Base-by-base conservation (phyloP, 2,329 filamentous ascomycete species). In the Alternaria consortialis region DNA sequence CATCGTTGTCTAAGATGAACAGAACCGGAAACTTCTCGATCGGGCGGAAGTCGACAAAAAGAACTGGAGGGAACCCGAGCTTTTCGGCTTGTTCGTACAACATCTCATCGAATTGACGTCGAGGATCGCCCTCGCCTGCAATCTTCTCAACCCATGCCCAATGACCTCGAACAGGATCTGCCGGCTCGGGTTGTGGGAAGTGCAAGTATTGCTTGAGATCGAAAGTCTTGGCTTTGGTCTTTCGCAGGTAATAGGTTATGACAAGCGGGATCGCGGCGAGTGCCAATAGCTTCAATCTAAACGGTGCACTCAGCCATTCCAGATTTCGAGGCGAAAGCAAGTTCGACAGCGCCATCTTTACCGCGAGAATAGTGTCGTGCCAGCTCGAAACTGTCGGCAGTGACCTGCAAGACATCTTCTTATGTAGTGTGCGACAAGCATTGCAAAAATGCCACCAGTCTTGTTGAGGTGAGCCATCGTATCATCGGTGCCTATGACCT, bases 71-170 rank as follows among this genome's bases (percentile, higher is more conserved):
- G 8, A 65, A 69, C 2, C 34, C 56, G 5, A 69, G 56, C 48
- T 65, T 67, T 8, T 65, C 51, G 8, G 51, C 60, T 23, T 69
- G 64, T 31, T 69, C 66, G 31, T 65, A 69, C 7, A 69, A 17
- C 50, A 69, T 67, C 42, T 67, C 64, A 20, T 67, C 64, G n/a
- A 69, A 67, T 1, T 47, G 31, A 7, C 66, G 66, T 36, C 64
- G 60, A 20, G 60, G 56, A 37, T 69, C 66, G 4, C 66, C 66
- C 40, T 56, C 53, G 0, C n/a, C 64, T 7, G 60, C 66, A 13
- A 57, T 52, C 12, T 56, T 67, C 39, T 67, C 66, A 1, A 69
- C 53, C 66, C 66, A 69, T 64, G 66, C 48, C 62, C 64, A 67
- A 31, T 69, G 66, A 1, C 64, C 66, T 40, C 64, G 60, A 9